phyloP scores from a whole-genome alignment of 2,329 filamentous ascomycete species.

The Pseudogymnoascus destructans region DNA sequence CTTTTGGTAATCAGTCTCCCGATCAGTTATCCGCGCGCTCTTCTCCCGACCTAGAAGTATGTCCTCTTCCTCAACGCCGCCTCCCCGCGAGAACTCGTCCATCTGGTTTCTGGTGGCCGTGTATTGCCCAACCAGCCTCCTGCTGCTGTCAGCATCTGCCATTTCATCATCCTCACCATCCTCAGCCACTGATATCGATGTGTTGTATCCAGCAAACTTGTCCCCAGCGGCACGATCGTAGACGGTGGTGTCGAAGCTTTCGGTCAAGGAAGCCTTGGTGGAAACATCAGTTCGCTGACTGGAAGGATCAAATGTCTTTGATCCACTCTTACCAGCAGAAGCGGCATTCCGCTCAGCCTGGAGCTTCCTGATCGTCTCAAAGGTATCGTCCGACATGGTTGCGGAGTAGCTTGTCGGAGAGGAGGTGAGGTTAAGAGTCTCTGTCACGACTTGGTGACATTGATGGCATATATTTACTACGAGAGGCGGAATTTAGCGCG shows the following conservation, averaged over 20 bases:
- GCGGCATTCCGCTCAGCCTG: constrained; percentile 86
- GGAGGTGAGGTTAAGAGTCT: constrained; percentile 5
- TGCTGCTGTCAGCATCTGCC: constrained; percentile 58
- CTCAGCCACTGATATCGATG: constrained; percentile 68
- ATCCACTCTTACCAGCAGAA: constrained; percentile 66
- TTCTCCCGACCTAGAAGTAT: constrained; percentile 75
- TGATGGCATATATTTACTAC: constrained; percentile 3
- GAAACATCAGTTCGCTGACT: constrained; percentile 72
- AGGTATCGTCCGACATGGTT: constrained; percentile 63
- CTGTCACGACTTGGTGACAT: constrained; percentile 4
- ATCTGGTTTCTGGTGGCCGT: constrained; percentile 86
- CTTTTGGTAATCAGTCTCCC: constrained; percentile 96
- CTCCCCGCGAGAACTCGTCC: constrained; percentile 79
- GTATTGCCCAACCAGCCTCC: constrained; percentile 84
- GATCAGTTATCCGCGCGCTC: constrained; percentile 77
- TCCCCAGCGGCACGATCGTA: constrained; percentile 69
- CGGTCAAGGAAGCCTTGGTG: constrained; percentile 83
- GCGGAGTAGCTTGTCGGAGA: constrained; percentile 5
- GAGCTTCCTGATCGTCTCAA: constrained; percentile 74
- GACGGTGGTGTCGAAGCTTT: constrained; percentile 75
- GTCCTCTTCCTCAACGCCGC: constrained; percentile 83
- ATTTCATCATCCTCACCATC: constrained; percentile 71
- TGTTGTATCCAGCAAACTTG: constrained; percentile 81
- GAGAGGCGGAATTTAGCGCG: constrained; percentile 3
- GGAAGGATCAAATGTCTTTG: constrained; percentile 63